A percentile compares a stretch with the other conserved stretches of the same genome.
Conservation (phyloP, 176 grass and related monocot species). For the Eleusine indica region DNA sequence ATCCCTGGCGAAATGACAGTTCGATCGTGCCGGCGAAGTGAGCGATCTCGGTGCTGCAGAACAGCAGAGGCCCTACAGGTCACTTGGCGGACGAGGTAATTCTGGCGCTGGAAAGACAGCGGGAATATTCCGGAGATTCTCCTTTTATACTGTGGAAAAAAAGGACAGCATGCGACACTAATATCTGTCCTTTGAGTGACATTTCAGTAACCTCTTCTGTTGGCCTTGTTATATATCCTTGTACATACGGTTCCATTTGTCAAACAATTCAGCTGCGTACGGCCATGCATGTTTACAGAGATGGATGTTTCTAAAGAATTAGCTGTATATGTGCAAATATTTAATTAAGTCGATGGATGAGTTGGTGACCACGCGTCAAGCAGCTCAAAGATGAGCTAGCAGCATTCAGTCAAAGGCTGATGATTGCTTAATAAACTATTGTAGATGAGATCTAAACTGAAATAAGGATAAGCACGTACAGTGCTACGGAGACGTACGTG, state of each 20-base stretch:
- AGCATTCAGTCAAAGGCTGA: slow-evolving; percentile 12
- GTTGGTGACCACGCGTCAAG: slow-evolving; percentile 31
- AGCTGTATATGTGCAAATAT: neutral
- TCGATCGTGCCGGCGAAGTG: neutral
- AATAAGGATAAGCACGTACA: slow-evolving; percentile 14
- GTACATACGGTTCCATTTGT: neutral
- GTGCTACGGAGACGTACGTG: neutral
- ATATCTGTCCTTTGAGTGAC: slow-evolving; percentile 11
- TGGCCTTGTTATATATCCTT: neutral
- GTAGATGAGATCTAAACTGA: slow-evolving; percentile 1
- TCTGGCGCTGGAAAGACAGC: slow-evolving; percentile 24
- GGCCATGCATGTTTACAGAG: neutral
- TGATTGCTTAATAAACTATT: slow-evolving; percentile 19
- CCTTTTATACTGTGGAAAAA: slow-evolving; percentile 25
- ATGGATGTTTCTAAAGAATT: neutral
- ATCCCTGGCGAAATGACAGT: slow-evolving; percentile 41
- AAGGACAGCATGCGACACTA: slow-evolving; percentile 34
- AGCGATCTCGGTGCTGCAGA: slow-evolving; percentile 4
- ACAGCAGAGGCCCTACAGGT: slow-evolving; percentile 16
- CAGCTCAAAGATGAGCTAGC: neutral
- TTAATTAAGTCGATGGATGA: slow-evolving; percentile 14
- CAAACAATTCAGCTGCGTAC: neutral
- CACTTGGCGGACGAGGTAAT: slow-evolving; percentile 34
- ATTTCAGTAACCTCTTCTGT: neutral
- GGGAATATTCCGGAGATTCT: slow-evolving; percentile 44